A percentile compares a stretch with the other conserved stretches of the same genome.
Conservation (phyloP, 768 basidiomycete genomes). For the Kwoniella heveanensis region DNA sequence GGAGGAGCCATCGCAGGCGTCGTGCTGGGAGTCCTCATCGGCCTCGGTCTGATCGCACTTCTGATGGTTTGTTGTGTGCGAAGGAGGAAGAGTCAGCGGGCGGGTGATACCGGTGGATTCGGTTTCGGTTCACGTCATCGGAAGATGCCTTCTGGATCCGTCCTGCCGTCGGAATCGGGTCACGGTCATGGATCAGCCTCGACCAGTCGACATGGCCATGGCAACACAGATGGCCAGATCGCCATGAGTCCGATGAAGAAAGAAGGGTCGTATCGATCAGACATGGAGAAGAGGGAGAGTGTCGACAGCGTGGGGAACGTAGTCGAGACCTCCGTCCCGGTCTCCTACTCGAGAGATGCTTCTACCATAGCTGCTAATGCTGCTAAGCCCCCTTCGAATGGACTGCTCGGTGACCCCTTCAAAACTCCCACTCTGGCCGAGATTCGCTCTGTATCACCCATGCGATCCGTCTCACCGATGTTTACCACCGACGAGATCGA, state of each 20-base stretch:
- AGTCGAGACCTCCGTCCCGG: neutral
- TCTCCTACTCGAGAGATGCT: neutral
- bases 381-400: neutral
- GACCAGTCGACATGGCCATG: neutral
- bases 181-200: constrained; percentile 1
- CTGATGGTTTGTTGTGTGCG: constrained; percentile 17
- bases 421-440: constrained; percentile 13
- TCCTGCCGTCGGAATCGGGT: constrained; percentile 7
- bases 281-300: constrained; percentile 8
- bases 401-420: constrained; percentile 10
- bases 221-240: constrained; percentile 1
- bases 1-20: constrained; percentile 41
- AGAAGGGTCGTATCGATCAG: constrained; percentile 12
- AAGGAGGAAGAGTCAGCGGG: constrained; percentile 6
- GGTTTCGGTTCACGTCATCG: neutral
- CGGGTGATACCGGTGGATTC: constrained; percentile 1
- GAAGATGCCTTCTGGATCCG: constrained; percentile 14
- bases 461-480: constrained; percentile 11
- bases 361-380: neutral
- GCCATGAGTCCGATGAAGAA: constrained; percentile 2
- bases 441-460: neutral
- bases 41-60: constrained; percentile 12
- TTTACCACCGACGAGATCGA: constrained; percentile 9
- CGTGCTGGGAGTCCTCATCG: constrained; percentile 30
- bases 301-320: neutral